Base-by-base conservation (phyloP, 1,284 basidiomycete genomes). In the Laetiporus sulphureus region DNA sequence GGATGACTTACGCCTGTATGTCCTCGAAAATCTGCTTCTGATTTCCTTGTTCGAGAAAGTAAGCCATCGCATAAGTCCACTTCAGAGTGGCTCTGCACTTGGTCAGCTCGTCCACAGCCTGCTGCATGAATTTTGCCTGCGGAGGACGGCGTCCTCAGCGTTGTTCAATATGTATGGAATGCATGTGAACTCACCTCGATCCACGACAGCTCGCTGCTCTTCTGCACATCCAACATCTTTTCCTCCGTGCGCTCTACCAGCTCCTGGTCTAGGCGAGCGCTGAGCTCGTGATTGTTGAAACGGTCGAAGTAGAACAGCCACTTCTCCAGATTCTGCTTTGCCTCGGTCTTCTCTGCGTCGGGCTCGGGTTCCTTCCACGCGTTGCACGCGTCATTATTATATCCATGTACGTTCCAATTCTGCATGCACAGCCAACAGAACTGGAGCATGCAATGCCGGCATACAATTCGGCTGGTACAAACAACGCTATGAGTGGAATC, bases 401-500 rank as follows among this genome's bases (percentile, higher is more conserved):
- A 83, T 5, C 81, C 81, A 56, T 83, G 80, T 47, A 75, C 74
- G 12, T 67, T 62, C 80, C 80, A 83, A 0, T 75, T 70, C 5
- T 76, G 73, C 65, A 77, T 74, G 62, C 81, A 84, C 38, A 84
- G 71, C 81, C 81, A 83, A 61, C 81, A 84, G 62, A 80, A 84
- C 59, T 81, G 70, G 57, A 65, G 72, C 42, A 69, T 67, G 60
- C 77, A 80, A 54, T 77, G 73, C 50, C 74, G 71, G 59, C 77
- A 79, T 2, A 72, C 67, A 29, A 62, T 62, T 8, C 60, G 60
- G 46, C 60, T 62, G 40, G 2, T 24, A 19, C 13, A 16, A n/a
- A n/a, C n/a, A n/a, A n/a, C n/a, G n/a, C n/a, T 19, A 24, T 12
- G 30, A 29, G 36, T 23, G 6, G 16, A 25, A 19, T 18, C 15